Conservation (phyloP, 2,329 filamentous ascomycete species). For the Epichloe hybrida region DNA sequence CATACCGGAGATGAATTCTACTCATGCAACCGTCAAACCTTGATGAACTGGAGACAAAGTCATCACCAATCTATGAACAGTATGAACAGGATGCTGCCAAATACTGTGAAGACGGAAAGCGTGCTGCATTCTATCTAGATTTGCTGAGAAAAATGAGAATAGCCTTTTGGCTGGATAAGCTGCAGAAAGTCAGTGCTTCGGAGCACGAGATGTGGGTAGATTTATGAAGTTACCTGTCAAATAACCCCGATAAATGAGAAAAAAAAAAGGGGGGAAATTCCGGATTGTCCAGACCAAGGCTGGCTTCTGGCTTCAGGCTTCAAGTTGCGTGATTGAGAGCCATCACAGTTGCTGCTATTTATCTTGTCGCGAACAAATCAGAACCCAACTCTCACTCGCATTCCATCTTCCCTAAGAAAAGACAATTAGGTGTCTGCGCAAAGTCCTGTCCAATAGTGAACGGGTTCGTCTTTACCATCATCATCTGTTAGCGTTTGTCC, state of each 20-base stretch:
- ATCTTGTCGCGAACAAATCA: no score
- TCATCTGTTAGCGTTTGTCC: no score
- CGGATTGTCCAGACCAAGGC: no score
- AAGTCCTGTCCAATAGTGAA: no score
- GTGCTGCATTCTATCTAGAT: constrained; percentile 19
- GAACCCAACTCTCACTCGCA: no score
- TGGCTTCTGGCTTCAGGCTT: no score
- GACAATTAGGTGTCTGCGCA: no score
- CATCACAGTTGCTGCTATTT: no score
- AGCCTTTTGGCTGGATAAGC: constrained; percentile 18
- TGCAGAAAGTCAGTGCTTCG: constrained; percentile 4
- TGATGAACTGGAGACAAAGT: constrained; percentile 12
- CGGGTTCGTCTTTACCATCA: no score
- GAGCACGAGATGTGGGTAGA: neutral
- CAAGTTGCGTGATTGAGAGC: no score
- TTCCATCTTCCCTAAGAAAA: no score
- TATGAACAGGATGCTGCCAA: constrained; percentile 17
- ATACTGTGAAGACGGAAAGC: constrained; percentile 10
- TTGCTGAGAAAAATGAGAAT: constrained; percentile 13
- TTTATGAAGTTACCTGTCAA: neutral
- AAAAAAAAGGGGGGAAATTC: no score
- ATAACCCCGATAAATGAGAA: neutral
- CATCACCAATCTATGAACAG: constrained; percentile 18
- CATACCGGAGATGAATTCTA: constrained; percentile 10
- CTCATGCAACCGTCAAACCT: constrained; percentile 14